phyloP scores from a whole-genome alignment of 1,284 basidiomycete genomes.

The Irpex lacteus region DNA sequence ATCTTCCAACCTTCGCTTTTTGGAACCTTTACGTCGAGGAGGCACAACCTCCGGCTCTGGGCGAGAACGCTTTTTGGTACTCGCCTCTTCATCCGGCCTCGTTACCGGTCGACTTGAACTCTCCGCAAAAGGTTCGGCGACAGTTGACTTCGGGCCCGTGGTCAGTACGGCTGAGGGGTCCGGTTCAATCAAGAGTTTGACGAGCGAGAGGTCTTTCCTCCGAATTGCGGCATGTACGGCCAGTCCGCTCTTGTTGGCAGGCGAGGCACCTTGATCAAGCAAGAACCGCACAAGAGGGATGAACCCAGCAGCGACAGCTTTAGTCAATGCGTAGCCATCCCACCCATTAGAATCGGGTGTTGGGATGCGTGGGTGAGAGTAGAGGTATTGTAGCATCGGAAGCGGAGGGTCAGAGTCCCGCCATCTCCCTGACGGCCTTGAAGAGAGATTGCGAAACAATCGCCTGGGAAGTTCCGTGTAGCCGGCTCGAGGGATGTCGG shows the following conservation, averaged over 20 bases:
- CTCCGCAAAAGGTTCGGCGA: neutral
- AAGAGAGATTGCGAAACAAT: conserved; percentile 53
- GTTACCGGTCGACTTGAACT: neutral
- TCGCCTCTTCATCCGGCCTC: neutral
- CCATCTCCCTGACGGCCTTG: conserved; percentile 34
- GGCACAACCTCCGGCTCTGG: conserved; percentile 13
- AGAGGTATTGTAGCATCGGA: conserved; percentile 60
- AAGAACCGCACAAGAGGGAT: conserved; percentile 66
- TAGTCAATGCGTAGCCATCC: conserved; percentile 75
- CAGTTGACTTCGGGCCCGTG: conserved; percentile 5
- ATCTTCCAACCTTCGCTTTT: conserved; percentile 57
- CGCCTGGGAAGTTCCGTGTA: conserved; percentile 53
- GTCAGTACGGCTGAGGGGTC: conserved; percentile 19
- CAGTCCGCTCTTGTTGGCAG: conserved; percentile 54
- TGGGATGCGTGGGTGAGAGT: conserved; percentile 36
- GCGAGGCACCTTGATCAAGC: conserved; percentile 70
- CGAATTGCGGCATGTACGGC: conserved; percentile 76
- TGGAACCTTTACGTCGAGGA: conserved; percentile 26
- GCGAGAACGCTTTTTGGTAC: neutral
- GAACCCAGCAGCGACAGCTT: conserved; percentile 67
- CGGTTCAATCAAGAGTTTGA: conserved; percentile 74
- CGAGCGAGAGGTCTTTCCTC: conserved; percentile 61
- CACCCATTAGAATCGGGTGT: conserved; percentile 55
- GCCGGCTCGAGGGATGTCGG: conserved; percentile 4
- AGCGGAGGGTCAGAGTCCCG: conserved; percentile 49